These are phyloP conservation scores for Nymphaea colorata DNA, from an alignment of 164 flowering plant species.

Conservation along the genomic window DNA sequence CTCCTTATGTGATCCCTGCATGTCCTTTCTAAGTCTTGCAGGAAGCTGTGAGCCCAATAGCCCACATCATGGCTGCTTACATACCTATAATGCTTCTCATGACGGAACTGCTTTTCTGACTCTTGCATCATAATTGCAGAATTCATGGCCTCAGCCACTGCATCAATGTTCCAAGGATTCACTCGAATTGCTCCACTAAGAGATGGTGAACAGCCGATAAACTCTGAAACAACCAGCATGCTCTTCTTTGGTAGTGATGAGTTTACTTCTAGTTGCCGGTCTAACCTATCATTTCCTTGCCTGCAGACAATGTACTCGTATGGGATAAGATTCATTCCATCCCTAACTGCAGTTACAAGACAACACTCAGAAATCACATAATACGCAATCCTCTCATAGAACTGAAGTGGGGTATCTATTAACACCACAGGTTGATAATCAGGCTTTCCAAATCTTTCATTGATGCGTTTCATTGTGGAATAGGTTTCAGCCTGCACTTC, in stretches of 20 bases:
- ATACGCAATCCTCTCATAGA: slow-evolving; percentile 42
- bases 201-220: slow-evolving; percentile 60
- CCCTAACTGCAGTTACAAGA: slow-evolving; percentile 55
- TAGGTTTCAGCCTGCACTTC: slow-evolving; percentile 41
- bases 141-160: slow-evolving; percentile 56
- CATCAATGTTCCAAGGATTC: slow-evolving; percentile 55
- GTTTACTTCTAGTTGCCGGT: slow-evolving; percentile 22
- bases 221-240: slow-evolving; percentile 54
- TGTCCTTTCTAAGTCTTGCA: slow-evolving; percentile 42
- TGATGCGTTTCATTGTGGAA: slow-evolving; percentile 34
- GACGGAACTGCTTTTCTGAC: slow-evolving; percentile 43
- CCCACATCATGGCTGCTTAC: slow-evolving; percentile 54
- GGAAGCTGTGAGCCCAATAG: slow-evolving; percentile 49
- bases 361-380: slow-evolving; percentile 51
- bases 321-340: slow-evolving; percentile 58
- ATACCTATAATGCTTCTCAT: slow-evolving; percentile 50
- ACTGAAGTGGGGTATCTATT: slow-evolving; percentile 37
- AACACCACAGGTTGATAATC: slow-evolving; percentile 45
- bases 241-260: slow-evolving; percentile 34
- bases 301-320: slow-evolving; percentile 42
- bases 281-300: slow-evolving; percentile 36
- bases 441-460: slow-evolving; percentile 25
- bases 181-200: slow-evolving; percentile 57
- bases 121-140: slow-evolving; percentile 29
- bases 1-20: slow-evolving; percentile 42